Conservation (phyloP, 306 rosid genomes). For the Cucurbita maxima region DNA sequence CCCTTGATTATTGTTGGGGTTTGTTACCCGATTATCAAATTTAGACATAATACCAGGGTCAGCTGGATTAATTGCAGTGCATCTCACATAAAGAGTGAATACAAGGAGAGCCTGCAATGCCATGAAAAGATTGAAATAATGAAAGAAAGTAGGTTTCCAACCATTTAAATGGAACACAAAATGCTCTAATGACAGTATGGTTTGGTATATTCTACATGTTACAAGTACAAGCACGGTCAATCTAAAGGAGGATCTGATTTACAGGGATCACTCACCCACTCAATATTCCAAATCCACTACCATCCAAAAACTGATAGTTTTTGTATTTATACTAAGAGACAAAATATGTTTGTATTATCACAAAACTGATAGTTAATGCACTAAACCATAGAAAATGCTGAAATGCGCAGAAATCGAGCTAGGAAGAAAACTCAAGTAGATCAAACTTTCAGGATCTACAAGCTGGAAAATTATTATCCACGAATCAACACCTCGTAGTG, state of each 20-base stretch:
- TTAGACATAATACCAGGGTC: conserved; percentile 92
- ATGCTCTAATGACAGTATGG: background rate
- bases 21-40: conserved; percentile 35
- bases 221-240: background rate
- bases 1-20: conserved; percentile 24
- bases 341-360: background rate
- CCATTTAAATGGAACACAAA: background rate
- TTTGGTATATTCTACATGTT: background rate
- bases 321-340: background rate
- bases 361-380: background rate
- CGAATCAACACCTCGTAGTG: too few relatives aligned
- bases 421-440: background rate
- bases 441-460: background rate
- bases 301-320: background rate
- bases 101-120: conserved; percentile 75
- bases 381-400: background rate
- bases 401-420: background rate
- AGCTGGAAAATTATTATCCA: background rate
- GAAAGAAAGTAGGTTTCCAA: background rate
- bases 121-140: conserved; percentile 16
- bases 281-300: background rate
- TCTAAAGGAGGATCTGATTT: background rate
- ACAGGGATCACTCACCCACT: background rate
- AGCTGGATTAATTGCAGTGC: conserved; percentile 96
- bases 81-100: conserved; percentile 81